A percentile compares a stretch with the other conserved stretches of the same genome.
phyloP scores from a whole-genome alignment of 2,329 filamentous ascomycete genomes.

The Cercospora sp. region DNA sequence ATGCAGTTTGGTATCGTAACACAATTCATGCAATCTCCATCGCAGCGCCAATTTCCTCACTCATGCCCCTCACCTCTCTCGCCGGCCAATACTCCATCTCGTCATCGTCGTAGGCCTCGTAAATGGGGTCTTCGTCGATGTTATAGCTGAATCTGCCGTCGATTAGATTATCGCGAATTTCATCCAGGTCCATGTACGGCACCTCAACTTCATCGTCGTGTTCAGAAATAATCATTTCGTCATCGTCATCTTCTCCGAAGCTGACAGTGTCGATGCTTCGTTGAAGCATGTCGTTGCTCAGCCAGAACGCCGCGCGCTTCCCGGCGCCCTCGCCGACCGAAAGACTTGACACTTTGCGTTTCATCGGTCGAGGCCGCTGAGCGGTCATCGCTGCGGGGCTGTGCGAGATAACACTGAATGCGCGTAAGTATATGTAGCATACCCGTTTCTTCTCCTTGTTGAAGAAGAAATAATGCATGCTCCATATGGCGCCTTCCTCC shows the following conservation, averaged over 20 bases:
- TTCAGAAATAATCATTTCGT: constrained; percentile 32
- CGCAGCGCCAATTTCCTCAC: constrained; percentile 37
- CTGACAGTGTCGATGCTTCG: constrained; percentile 30
- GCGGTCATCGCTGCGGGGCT: constrained; percentile 55
- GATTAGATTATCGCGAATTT: constrained; percentile 39
- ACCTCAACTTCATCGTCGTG: constrained; percentile 40
- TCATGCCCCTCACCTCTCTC: constrained; percentile 33
- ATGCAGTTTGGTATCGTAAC: constrained; percentile 8
- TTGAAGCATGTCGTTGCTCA: constrained; percentile 62
- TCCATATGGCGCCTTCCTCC: constrained; percentile 93
- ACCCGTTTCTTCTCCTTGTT: constrained; percentile 90
- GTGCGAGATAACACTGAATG: constrained; percentile 74
- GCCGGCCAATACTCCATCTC: constrained; percentile 17
- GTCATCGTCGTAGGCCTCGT: constrained; percentile 23
- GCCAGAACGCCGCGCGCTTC: constrained; percentile 87
- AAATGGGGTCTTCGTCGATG: constrained; percentile 29
- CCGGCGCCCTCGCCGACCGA: constrained; percentile 59
- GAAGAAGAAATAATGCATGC: constrained; percentile 96
- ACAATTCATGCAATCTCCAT: constrained; percentile 34
- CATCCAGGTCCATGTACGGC: constrained; percentile 40
- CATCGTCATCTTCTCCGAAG: constrained; percentile 39
- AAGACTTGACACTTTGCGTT: constrained; percentile 35
- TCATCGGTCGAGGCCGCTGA: constrained; percentile 41
- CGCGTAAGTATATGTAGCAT: constrained; percentile 88
- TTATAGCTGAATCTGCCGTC: constrained; percentile 34